These are phyloP conservation scores for Cordyceps sp. DNA, from an alignment of 2,329 filamentous ascomycete species.

Conservation along the genomic window DNA sequence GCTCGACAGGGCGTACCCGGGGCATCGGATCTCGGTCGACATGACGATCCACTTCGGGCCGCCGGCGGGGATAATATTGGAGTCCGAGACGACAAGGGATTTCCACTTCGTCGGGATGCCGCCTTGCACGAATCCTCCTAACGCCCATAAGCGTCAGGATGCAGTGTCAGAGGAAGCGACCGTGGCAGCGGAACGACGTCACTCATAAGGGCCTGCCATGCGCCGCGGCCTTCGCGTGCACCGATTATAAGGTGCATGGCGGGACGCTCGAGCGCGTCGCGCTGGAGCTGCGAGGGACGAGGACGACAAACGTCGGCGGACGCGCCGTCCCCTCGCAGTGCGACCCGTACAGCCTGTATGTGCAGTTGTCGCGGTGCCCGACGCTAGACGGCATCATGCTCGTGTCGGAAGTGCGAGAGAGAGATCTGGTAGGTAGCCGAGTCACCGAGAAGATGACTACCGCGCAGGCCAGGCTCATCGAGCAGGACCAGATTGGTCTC, in stretches of 20 bases:
- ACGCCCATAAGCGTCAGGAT: neutral
- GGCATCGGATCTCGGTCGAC: neutral
- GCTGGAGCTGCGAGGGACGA: neutral
- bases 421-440: slow-evolving; percentile 2
- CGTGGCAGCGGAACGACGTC: neutral
- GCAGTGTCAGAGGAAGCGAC: neutral
- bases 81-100: neutral
- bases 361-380: neutral
- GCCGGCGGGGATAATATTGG: neutral
- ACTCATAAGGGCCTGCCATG: neutral
- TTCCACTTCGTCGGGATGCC: neutral
- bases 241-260: neutral
- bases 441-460: neutral
- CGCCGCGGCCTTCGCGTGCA: neutral
- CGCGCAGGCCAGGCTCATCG: neutral
- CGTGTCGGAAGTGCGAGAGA: neutral
- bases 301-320: neutral
- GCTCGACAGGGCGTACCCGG: slow-evolving; percentile 1
- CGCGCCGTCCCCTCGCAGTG: neutral
- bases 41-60: neutral
- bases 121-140: neutral
- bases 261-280: neutral
- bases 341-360: neutral
- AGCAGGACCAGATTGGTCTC: no score
- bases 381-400: slow-evolving; percentile 1